These are phyloP conservation scores for Cinnamomum micranthum DNA, from an alignment of 164 flowering plant species.

Conservation along the genomic window DNA sequence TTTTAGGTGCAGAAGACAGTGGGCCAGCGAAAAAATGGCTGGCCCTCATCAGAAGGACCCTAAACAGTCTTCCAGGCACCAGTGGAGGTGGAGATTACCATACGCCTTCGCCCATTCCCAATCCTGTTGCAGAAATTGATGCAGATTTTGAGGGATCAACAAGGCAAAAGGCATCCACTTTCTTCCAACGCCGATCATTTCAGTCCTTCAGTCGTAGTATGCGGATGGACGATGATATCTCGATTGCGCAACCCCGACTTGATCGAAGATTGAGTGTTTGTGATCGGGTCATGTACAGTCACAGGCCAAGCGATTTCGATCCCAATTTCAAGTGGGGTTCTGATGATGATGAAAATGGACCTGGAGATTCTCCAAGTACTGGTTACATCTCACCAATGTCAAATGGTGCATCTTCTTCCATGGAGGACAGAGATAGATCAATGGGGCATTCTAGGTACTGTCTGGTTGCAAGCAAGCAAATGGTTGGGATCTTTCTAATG, in stretches of 20 bases:
- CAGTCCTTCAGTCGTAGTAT: constrained; percentile 37
- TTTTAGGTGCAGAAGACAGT: constrained; percentile 89
- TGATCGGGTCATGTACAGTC: constrained; percentile 37
- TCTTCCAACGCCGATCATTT: constrained; percentile 42
- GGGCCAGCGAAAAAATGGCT: constrained; percentile 90
- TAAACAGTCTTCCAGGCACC: constrained; percentile 75
- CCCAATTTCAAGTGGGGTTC: constrained; percentile 39
- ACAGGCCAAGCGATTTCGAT: constrained; percentile 41
- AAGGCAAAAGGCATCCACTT: constrained; percentile 55
- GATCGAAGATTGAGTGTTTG: constrained; percentile 51
- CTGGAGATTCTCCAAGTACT: constrained; percentile 41
- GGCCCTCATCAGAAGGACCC: constrained; percentile 65
- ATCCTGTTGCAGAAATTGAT: constrained; percentile 78
- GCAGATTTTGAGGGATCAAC: constrained; percentile 86
- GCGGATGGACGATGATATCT: constrained; percentile 41
- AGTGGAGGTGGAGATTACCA: constrained; percentile 42
- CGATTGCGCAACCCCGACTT: constrained; percentile 32
- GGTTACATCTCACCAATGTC: constrained; percentile 31
- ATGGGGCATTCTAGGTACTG: constrained; percentile 40
- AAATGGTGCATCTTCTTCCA: constrained; percentile 24
- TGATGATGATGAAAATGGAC: constrained; percentile 43
- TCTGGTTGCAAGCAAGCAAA: constrained; percentile 48
- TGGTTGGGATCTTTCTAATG: constrained; percentile 53
- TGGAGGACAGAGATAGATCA: constrained; percentile 32
- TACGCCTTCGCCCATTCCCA: constrained; percentile 79